These are phyloP conservation scores for Oryza brachyantha DNA, from an alignment of 176 grass and related monocot genomes.

Conservation along the genomic window DNA sequence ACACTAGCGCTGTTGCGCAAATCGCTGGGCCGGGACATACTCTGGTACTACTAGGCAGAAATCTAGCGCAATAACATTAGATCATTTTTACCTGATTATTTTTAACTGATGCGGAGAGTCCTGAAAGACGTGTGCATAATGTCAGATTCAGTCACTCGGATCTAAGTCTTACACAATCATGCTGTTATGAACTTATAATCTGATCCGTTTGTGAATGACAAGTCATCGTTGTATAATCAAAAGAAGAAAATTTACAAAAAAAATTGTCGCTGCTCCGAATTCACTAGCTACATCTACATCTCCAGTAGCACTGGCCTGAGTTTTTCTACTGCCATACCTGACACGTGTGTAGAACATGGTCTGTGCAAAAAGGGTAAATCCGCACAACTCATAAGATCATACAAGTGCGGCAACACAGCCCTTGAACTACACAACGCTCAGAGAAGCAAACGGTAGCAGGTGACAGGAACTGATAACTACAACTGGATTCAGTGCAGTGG, in stretches of 20 bases:
- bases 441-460: constrained; percentile 2
- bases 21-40: neutral
- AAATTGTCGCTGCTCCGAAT: neutral
- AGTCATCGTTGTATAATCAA: neutral
- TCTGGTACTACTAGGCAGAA: neutral
- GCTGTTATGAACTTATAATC: neutral
- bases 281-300: neutral
- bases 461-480: neutral
- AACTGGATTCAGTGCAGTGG: constrained; percentile 31
- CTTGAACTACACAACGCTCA: constrained; percentile 8
- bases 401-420: constrained; percentile 32
- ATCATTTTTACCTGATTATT: neutral
- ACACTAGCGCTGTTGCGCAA: no score
- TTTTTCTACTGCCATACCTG: neutral
- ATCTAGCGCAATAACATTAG: neutral
- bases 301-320: neutral
- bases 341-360: neutral
- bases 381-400: neutral
- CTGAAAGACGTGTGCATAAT: neutral
- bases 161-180: neutral
- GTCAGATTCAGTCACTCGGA: neutral
- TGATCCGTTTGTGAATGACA: neutral
- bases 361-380: constrained; percentile 6
- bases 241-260: neutral
- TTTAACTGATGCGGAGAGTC: neutral